phyloP scores from a whole-genome alignment of 768 basidiomycete species.

The Pleurotus giganteus region DNA sequence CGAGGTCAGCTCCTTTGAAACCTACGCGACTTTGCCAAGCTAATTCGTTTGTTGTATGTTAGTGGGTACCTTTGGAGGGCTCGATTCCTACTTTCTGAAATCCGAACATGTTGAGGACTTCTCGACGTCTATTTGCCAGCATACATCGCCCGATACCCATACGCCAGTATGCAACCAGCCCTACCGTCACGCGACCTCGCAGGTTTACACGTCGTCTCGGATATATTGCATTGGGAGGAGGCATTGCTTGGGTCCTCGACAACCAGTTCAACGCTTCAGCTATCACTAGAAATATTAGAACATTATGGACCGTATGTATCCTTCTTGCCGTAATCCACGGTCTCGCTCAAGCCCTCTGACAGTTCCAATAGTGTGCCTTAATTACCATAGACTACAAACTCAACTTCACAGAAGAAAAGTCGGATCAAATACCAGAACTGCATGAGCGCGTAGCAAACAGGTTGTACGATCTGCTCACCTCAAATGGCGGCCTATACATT shows the following conservation, averaged over 20 bases:
- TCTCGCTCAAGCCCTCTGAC: neutral
- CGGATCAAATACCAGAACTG: slow-evolving; percentile 70
- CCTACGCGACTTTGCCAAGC: too few species aligned
- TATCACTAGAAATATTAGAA: slow-evolving; percentile 50
- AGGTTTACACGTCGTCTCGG: slow-evolving; percentile 30
- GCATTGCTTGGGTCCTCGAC: slow-evolving; percentile 44
- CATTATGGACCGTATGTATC: slow-evolving; percentile 45
- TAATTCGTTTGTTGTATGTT: too few species aligned
- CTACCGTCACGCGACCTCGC: neutral
- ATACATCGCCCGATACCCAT: neutral
- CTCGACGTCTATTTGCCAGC: neutral
- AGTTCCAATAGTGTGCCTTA: slow-evolving; percentile 51
- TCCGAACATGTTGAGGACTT: neutral
- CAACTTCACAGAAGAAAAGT: slow-evolving; percentile 76
- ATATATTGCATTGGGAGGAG: slow-evolving; percentile 37
- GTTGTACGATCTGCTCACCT: slow-evolving; percentile 71
- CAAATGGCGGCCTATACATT: slow-evolving; percentile 85
- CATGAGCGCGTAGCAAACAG: slow-evolving; percentile 84
- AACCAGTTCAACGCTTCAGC: slow-evolving; percentile 56
- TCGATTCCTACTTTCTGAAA: too few species aligned
- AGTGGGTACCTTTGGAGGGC: too few species aligned
- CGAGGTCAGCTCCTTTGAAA: too few species aligned
- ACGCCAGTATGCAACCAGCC: too few species aligned
- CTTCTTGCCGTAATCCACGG: neutral
- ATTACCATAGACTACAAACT: slow-evolving; percentile 84